A percentile compares a stretch with the other conserved stretches of the same genome.
Conservation (phyloP, 164 flowering plant genomes). For the Malania oleifera region DNA sequence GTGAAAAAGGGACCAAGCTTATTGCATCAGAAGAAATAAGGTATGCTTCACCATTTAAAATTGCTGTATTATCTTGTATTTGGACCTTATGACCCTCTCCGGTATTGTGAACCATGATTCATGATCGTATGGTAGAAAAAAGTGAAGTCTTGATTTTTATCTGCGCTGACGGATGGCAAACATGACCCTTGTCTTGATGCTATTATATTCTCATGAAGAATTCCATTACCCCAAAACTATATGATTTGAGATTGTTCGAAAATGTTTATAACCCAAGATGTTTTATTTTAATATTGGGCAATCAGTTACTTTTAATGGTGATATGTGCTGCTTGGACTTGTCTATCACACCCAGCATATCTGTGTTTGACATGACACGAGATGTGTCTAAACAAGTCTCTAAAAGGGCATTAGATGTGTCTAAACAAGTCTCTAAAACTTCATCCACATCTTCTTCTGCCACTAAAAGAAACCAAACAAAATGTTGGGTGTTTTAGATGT, state of each 20-base stretch:
- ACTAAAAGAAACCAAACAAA: no score
- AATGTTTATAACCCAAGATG: background rate
- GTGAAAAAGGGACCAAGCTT: constrained; percentile 20
- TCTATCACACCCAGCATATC: no score
- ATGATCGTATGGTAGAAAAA: background rate
- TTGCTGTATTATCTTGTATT: background rate
- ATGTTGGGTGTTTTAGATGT: no score
- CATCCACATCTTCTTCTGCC: no score
- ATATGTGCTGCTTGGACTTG: no score
- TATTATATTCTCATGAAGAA: background rate
- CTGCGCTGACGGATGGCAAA: no score
- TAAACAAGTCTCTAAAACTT: no score
- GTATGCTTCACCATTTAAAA: constrained; percentile 30
- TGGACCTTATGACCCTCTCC: background rate
- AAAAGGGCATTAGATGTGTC: no score
- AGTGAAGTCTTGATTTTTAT: background rate
- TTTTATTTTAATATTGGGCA: background rate
- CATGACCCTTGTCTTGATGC: background rate
- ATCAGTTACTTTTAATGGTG: background rate
- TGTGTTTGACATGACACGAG: no score
- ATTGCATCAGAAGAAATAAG: constrained; percentile 27
- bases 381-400: no score
- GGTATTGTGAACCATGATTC: background rate
- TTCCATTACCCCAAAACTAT: background rate
- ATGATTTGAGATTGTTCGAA: background rate